Evolutionary conservation across 768 basidiomycete species (phyloP), one percentile per base, ranked within the genome.

Genomic region (Boletus huronensis): DNA sequence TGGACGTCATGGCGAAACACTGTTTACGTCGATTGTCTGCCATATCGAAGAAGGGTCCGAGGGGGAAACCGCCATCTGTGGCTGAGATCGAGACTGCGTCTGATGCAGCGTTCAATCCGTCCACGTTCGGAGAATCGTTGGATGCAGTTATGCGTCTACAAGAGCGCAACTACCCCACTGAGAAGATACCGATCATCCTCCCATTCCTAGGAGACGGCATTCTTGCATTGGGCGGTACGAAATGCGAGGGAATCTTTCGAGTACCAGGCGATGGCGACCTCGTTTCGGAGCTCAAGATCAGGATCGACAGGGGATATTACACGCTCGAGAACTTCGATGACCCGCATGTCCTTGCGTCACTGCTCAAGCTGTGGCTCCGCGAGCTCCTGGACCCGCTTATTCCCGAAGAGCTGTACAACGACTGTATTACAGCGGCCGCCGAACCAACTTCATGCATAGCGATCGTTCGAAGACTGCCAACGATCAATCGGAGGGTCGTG

Each of bases 101-200:
- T 83, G 92, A 94, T 62, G 93, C 93, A 26, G 93, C 95, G 8
- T 98, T 97, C 74, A 90, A 94, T 59, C 93, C 94, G 0, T 94
- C 92, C 1, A 93, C 90, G 1, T 98, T 97, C 64, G 93, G 93
- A 14, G 93, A 95, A 74, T 86, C 90, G 0, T 77, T 98, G 13
- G 89, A 90, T 58, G 84, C 84, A 25, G 88, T 93, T 55, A 86
- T 90, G 72, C 78, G 88, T 42, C 75, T 93, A 10, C 94, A 97
- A 72, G 85, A 87, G 64, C 82, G 90, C 39, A 91, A 87, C 48
- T 95, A 96, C 63, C 90, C 93, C 2, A 76, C 82, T 50, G 83
- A 88, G 61, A 88, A 85, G 69, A 85, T 96, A 13, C 94, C 94
- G 17, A 92, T 94, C 69, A 90, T 98, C 62, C 83, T 98, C 7